phyloP scores from a whole-genome alignment of 2,329 filamentous ascomycete species.

The Macrophomina pseudophaseolina region DNA sequence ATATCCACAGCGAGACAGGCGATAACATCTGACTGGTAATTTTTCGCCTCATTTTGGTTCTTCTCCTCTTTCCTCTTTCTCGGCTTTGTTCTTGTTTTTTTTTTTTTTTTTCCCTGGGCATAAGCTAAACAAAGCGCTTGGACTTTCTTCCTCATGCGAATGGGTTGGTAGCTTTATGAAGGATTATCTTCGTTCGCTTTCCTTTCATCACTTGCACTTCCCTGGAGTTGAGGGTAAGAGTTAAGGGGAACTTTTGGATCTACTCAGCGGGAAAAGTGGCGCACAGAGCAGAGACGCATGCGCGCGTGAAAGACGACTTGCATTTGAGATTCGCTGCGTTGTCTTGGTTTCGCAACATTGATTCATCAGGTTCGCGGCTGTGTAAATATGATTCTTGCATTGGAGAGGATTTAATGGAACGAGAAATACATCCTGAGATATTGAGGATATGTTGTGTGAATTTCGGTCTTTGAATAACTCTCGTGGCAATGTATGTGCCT shows the following conservation, averaged over 20 bases:
- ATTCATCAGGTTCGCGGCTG: neutral
- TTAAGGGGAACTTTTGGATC: neutral
- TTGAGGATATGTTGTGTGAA: neutral
- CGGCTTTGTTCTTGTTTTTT: neutral
- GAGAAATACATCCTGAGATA: neutral
- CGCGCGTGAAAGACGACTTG: neutral
- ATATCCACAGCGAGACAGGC: neutral
- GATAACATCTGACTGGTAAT: neutral
- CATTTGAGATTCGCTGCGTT: neutral
- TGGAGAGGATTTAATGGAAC: neutral
- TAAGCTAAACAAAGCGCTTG: neutral
- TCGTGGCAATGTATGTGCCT: too few species aligned
- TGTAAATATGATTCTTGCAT: neutral
- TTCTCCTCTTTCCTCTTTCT: too few species aligned
- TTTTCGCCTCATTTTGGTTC: neutral
- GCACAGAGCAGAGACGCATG: neutral
- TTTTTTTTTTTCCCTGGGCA: neutral
- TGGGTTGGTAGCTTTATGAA: neutral
- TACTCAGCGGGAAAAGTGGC: neutral
- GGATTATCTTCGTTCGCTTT: neutral
- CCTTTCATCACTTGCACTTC: slow-evolving; percentile 11
- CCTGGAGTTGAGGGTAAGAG: slow-evolving; percentile 14
- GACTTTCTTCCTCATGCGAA: neutral
- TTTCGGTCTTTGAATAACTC: too few species aligned
- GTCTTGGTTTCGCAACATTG: neutral